A percentile compares a stretch with the other conserved stretches of the same genome.
Conservation (phyloP, 2,329 filamentous ascomycete species). For the Ceratocystis huliohia region DNA sequence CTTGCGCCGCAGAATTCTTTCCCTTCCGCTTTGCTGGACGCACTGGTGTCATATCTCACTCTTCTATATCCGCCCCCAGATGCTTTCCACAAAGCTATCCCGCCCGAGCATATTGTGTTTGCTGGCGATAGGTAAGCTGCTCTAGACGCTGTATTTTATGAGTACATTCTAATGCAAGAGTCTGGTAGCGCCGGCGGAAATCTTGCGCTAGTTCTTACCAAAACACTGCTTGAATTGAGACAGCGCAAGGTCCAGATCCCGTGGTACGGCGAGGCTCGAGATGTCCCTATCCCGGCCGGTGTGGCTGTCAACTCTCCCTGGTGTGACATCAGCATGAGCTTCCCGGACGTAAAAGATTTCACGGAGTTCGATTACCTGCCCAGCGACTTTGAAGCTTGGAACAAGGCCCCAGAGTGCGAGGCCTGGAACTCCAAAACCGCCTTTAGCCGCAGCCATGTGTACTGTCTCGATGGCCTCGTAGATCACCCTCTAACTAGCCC, state of each 20-base stretch:
- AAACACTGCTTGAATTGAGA: conserved; percentile 53
- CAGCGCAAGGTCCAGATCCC: conserved; percentile 35
- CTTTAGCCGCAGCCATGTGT: conserved; percentile 42
- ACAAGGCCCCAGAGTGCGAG: conserved; percentile 33
- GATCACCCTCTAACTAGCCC: conserved; percentile 57
- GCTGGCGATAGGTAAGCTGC: conserved; percentile 49
- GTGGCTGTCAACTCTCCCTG: conserved; percentile 53
- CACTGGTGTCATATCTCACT: conserved; percentile 57
- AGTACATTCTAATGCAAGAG: neutral
- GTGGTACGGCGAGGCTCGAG: conserved; percentile 48
- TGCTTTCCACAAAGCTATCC: conserved; percentile 53
- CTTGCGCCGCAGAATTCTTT: conserved; percentile 64
- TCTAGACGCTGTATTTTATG: neutral
- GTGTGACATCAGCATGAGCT: conserved; percentile 54
- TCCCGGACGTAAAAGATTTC: conserved; percentile 25
- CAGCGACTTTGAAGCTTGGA: conserved; percentile 22
- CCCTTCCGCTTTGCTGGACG: conserved; percentile 61
- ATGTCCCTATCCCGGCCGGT: conserved; percentile 54
- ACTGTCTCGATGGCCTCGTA: conserved; percentile 41
- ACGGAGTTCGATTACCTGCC: conserved; percentile 34
- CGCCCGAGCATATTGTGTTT: conserved; percentile 54
- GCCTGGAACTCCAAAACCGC: conserved; percentile 40
- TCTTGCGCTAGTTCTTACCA: conserved; percentile 52
- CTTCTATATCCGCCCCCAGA: conserved; percentile 59
- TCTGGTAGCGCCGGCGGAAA: conserved; percentile 55